A percentile compares a stretch with the other conserved stretches of the same genome.
Conservation (phyloP, 108 stramenopile genomes). For the Nitzschia putrida region DNA sequence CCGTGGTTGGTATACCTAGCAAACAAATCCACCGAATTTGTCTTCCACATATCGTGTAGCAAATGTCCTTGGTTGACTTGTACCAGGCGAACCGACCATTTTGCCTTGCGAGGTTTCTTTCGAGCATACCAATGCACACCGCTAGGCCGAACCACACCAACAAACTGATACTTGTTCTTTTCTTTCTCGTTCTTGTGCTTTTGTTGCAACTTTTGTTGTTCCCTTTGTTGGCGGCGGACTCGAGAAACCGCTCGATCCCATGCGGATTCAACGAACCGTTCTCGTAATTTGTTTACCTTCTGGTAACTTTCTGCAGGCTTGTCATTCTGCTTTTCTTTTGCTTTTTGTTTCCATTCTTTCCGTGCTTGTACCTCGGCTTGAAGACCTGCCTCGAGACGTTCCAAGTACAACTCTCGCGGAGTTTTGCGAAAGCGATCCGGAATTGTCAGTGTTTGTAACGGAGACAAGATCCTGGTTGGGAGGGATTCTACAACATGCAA, state of each 20-base stretch:
- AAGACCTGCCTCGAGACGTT: constrained; percentile 62
- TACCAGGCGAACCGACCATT: constrained; percentile 80
- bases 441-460: constrained; percentile 77
- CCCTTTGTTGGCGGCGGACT: constrained; percentile 29
- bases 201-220: constrained; percentile 6
- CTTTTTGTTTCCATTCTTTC: constrained; percentile 38
- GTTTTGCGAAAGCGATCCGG: constrained; percentile 35
- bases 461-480: constrained; percentile 59
- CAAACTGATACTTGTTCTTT: constrained; percentile 67
- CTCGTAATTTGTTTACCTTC: background rate
- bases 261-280: constrained; percentile 56
- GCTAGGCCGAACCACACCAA: constrained; percentile 62
- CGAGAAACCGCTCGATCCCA: constrained; percentile 61
- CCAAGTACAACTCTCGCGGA: constrained; percentile 61
- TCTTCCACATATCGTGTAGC: constrained; percentile 79
- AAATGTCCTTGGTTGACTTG: constrained; percentile 85
- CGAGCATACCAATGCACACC: constrained; percentile 75
- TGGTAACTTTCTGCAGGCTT: no score
- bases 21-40: constrained; percentile 81
- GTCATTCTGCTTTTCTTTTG: constrained; percentile 16
- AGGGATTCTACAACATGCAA: constrained; percentile 38
- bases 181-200: background rate
- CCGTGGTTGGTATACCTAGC: constrained; percentile 77
- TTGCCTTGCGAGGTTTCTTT: constrained; percentile 62
- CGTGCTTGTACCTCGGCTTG: constrained; percentile 60